phyloP scores from a whole-genome alignment of 768 basidiomycete species.

The Boletus bicolor region DNA sequence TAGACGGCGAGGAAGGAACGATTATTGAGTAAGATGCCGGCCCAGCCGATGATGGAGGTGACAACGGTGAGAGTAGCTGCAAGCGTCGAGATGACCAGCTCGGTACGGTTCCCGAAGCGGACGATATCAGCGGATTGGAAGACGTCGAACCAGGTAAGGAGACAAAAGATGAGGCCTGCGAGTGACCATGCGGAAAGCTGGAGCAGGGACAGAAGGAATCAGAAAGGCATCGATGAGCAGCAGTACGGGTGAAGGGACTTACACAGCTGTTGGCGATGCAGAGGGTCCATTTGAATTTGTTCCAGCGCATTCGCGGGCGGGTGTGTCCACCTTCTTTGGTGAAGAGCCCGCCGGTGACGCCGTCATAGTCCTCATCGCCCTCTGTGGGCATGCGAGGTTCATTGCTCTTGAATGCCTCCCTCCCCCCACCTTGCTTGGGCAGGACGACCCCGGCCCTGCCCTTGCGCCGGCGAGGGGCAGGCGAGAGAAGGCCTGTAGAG shows the following conservation, averaged over 20 bases:
- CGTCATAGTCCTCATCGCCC: slow-evolving; percentile 57
- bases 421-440: slow-evolving; percentile 67
- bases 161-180: slow-evolving; percentile 56
- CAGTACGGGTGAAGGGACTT: background rate
- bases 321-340: slow-evolving; percentile 37
- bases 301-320: slow-evolving; percentile 61
- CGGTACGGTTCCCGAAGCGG: slow-evolving; percentile 62
- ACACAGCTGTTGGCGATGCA: slow-evolving; percentile 53
- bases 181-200: slow-evolving; percentile 64
- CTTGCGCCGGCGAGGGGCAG: slow-evolving; percentile 37
- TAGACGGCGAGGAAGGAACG: slow-evolving; percentile 78
- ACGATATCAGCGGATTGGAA: slow-evolving; percentile 69
- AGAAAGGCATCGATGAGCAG: background rate
- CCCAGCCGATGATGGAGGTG: slow-evolving; percentile 71
- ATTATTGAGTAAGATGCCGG: slow-evolving; percentile 81
- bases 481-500: slow-evolving; percentile 44
- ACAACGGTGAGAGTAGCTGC: slow-evolving; percentile 57
- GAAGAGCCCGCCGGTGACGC: slow-evolving; percentile 38
- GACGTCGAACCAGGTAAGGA: slow-evolving; percentile 77
- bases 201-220: background rate
- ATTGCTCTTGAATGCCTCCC: slow-evolving; percentile 58
- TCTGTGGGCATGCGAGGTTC: slow-evolving; percentile 51
- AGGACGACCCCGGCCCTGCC: slow-evolving; percentile 34
- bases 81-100: slow-evolving; percentile 68
- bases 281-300: slow-evolving; percentile 79